These are phyloP conservation scores for Penicillium sp. DNA, from an alignment of 2,329 filamentous ascomycete species.

Conservation along the genomic window DNA sequence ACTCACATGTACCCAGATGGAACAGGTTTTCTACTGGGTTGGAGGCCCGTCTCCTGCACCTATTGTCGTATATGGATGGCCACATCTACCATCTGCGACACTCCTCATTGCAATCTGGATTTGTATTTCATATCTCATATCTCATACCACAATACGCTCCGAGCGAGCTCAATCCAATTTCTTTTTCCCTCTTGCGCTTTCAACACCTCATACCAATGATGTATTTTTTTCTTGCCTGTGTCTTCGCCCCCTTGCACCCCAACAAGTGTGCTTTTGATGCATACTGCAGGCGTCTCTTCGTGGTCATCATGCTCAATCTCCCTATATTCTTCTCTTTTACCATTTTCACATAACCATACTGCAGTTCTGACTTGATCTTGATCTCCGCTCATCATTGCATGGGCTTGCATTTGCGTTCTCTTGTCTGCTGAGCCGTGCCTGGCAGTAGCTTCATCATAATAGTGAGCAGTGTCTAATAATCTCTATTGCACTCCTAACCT, in stretches of 20 bases:
- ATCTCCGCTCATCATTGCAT: constrained; percentile 3
- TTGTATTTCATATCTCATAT: constrained; percentile 10
- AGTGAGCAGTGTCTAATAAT: constrained; percentile 17
- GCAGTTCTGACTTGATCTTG: constrained; percentile 7
- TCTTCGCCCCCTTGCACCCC: constrained; percentile 10
- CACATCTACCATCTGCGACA: constrained; percentile 13
- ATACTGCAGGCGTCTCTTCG: constrained; percentile 39
- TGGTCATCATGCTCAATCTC: constrained; percentile 23
- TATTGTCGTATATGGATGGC: constrained; percentile 15
- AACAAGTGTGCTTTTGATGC: constrained; percentile 30
- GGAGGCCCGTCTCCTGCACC: constrained; percentile 19
- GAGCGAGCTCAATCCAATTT: constrained; percentile 18
- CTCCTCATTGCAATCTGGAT: constrained; percentile 15
- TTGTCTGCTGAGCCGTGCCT: not conserved
- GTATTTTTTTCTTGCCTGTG: constrained; percentile 21
- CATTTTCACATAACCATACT: constrained; percentile 22
- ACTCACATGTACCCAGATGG: constrained; percentile 14
- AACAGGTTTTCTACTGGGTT: constrained; percentile 21
- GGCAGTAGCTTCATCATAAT: constrained; percentile 1
- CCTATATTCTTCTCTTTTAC: constrained; percentile 10
- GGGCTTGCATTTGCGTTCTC: constrained; percentile 9
- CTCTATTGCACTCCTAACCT: constrained; percentile 8
- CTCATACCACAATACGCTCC: constrained; percentile 11
- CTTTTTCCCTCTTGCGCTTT: constrained; percentile 15
- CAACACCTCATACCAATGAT: constrained; percentile 25